Conservation (phyloP, 2,329 filamentous ascomycete genomes). For the Beauveria rudraprayagi region DNA sequence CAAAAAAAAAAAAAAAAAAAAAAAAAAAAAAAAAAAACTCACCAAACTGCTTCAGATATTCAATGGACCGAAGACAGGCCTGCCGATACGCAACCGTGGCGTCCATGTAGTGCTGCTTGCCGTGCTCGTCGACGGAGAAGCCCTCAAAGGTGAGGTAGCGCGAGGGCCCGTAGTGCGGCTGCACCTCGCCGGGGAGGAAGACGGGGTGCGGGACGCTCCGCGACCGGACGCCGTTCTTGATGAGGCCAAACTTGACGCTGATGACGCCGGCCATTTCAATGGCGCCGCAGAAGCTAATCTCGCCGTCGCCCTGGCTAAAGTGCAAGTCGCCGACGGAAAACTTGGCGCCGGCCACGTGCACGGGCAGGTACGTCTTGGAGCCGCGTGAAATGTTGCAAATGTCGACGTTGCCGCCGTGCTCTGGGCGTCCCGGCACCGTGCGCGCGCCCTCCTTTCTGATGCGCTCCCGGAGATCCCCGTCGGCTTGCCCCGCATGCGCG, state of each 20-base stretch:
- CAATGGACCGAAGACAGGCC: constrained; percentile 53
- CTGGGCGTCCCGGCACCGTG: constrained; percentile 76
- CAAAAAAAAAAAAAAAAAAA: too few species aligned
- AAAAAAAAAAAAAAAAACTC: neutral
- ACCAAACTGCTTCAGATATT: constrained; percentile 29
- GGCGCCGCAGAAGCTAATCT: constrained; percentile 81
- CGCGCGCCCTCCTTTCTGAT: constrained; percentile 72
- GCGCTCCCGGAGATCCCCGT: constrained; percentile 50
- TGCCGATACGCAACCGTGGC: constrained; percentile 81
- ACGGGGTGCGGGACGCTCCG: constrained; percentile 75
- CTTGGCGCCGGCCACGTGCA: constrained; percentile 80
- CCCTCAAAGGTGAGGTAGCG: constrained; percentile 76
- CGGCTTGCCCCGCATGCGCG: constrained; percentile 62
- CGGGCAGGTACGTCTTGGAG: constrained; percentile 76
- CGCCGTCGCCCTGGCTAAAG: constrained; percentile 82
- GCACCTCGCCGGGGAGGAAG: constrained; percentile 78
- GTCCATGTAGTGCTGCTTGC: constrained; percentile 85
- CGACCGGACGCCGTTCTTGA: constrained; percentile 70
- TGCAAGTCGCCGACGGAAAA: constrained; percentile 86
- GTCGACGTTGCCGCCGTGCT: constrained; percentile 86
- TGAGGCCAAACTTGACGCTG: constrained; percentile 80
- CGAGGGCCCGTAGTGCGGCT: constrained; percentile 80
- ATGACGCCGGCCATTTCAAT: constrained; percentile 94
- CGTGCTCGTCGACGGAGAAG: constrained; percentile 80
- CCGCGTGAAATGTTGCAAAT: constrained; percentile 80